Base-by-base conservation (phyloP, 2,329 filamentous ascomycete species). In the Plenodomus biglobosus region DNA sequence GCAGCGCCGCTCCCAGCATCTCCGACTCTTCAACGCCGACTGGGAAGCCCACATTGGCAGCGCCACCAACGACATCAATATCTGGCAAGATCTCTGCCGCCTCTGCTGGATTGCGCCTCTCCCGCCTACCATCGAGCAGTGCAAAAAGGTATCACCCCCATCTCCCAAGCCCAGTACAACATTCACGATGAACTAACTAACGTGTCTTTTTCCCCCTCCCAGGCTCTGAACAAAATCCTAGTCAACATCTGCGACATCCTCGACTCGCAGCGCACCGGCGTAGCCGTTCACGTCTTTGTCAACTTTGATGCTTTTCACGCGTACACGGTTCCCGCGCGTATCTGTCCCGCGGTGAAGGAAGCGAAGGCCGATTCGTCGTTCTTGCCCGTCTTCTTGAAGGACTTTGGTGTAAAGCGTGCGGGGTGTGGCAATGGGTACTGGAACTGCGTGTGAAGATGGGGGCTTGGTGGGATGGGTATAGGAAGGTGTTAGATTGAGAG, bases 21-120 rank as follows among this genome's bases (percentile, higher is more conserved):
- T 36, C 3, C 42, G 50, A 16, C 37, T 48, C 30, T 22, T 58
- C 20, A 37, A 52, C 18, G 41, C 41, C 3, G 47, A 55, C n/a
- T 55, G 50, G 42, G 41, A 44, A 1, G n/a, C 38, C n/a, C 32
- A 39, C 18, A 41, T 55, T 10, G 56, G 53, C 18, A 51, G 38
- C 0, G 43, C 55, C 11, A 32, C 30, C 17, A 35, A 30, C 3
- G 38, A 34, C 17, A 22, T 59, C 4, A 39, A 21, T 0, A 21
- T 16, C 8, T 59, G 56, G 53, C 45, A 53, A 18, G 39, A 49
- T 2, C 38, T 55, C 2, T 59, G 56, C 20, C 16, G 44, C n/a
- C 18, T 49, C 19, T 49, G 53, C 13, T 38, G 40, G 18, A 19
- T 55, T 8, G 30, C 50, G 8, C 19, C 38, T 1, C 30, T 45